phyloP scores from a whole-genome alignment of 768 basidiomycete genomes.

The Leucocoprinus birnbaumii region DNA sequence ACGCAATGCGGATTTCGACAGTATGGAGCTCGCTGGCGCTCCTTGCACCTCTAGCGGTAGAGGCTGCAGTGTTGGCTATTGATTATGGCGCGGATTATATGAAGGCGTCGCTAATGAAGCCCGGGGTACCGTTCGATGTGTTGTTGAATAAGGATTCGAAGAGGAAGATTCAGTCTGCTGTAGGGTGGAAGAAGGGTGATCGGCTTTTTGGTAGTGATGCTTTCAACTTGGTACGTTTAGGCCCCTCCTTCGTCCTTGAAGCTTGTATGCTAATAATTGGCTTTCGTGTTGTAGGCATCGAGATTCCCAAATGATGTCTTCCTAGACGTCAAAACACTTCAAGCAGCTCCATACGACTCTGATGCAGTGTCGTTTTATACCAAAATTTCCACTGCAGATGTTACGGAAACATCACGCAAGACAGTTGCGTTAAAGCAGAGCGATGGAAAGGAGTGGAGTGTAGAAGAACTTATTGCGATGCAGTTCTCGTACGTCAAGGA shows the following conservation, averaged over 20 bases:
- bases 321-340: slow-evolving; percentile 79
- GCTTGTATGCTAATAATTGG: slow-evolving; percentile 2
- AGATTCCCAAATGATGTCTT: slow-evolving; percentile 90
- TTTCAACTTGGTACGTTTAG: slow-evolving; percentile 70
- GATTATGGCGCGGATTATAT: slow-evolving; percentile 99
- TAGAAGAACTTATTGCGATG: slow-evolving; percentile 93
- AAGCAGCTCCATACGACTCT: slow-evolving; percentile 66
- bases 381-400: slow-evolving; percentile 51
- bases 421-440: slow-evolving; percentile 59
- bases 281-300: slow-evolving; percentile 62
- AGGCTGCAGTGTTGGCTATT: slow-evolving; percentile 86
- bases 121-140: slow-evolving; percentile 93
- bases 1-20: slow-evolving; percentile 35
- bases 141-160: slow-evolving; percentile 96
- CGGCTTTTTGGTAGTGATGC: slow-evolving; percentile 89
- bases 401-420: slow-evolving; percentile 52
- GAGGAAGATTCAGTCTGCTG: slow-evolving; percentile 87
- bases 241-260: not conserved
- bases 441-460: slow-evolving; percentile 69
- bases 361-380: slow-evolving; percentile 55
- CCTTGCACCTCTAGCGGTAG: slow-evolving; percentile 38
- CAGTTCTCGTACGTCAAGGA: slow-evolving; percentile 88
- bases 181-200: slow-evolving; percentile 91
- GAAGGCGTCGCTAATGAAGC: slow-evolving; percentile 94
- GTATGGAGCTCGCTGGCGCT: slow-evolving; percentile 37